Base-by-base conservation (phyloP, 164 flowering plant genomes). In the Paratinospora sagittata region DNA sequence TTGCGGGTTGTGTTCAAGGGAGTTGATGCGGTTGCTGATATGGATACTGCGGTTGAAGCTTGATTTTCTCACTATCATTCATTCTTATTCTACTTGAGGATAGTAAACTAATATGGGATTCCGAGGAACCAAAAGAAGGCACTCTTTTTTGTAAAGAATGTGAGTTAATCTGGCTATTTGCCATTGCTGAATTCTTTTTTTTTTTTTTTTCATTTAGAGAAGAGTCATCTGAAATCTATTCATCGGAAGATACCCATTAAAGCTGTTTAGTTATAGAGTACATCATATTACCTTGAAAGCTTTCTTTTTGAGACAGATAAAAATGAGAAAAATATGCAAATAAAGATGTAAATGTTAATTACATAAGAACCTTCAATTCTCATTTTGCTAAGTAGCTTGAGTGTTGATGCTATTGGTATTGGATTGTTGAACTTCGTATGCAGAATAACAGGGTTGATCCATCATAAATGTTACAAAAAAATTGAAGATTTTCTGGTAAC, bases 41-140 rank as follows among this genome's bases (percentile, higher is more conserved):
- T 87, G 87, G 97, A 95, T 68, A 89, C 76, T 74, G 97, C 94
- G 70, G 87, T 84, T 49, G 98, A 88, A 27, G 92, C 92, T 16
- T 94, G 78, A 82, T n/a, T 26, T 70, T 49, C 66, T 63, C 24
- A n/a, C 26, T 36, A 39, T 39, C 67, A 16, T 65, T 27, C 47
- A 34, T 65, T 21, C 26, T 37, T 19, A 65, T 65, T 66, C 43
- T 3, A 11, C 26, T 21, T 66, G 0, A 16, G 43, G 8, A 41
- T 23, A 37, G 47, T n/a, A 7, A 33, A 43, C 76, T 16, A 64
- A 43, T 66, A 26, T 66, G 13, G 2, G 13, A 39, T 37, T 37
- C 21, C 8, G 62, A 14, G 39, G 57, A 52, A 10, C 23, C 2
- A 8, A 26, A 24, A n/a, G n/a, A 39, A 57, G 47, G 49, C 8